Evolutionary conservation across 345 rosid species (phyloP), one percentile per base, ranked within the genome.

Genomic region (Eucalyptus tenuipes): DNA sequence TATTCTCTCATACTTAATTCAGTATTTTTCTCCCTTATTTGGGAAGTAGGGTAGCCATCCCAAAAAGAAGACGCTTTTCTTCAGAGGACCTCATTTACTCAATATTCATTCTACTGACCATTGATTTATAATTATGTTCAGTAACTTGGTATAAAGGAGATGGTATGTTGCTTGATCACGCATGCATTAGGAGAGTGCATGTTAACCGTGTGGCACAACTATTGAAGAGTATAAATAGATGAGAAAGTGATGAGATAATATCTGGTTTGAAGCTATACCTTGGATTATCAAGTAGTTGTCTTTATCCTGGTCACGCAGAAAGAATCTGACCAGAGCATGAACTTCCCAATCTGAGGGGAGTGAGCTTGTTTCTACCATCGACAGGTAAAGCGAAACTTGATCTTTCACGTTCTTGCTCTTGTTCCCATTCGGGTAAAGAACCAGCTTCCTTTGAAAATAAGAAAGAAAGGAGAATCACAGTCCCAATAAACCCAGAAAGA

Each of bases 351-450:
- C 92, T 33, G 87, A 90, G 86, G 87, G 82, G 57, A 94, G 85
- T 4, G 94, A 93, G 68, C 84, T 89, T 87, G 94, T 85, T 89
- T 93, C 94, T 0, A 89, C 93, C 42, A 93, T 90, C 57, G 93
- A 92, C 90, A 95, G 90, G 91, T 95, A 92, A 48, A 93, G 31
- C 86, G 97, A 96, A 10, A 94, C 79, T 82, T 94, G 91, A 3
- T 93, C 95, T 89, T 89, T 91, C 85, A 89, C 93, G 40, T 93
- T 90, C 92, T 93, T 95, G 94, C 88, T 91, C 91, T 94, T 89
- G 90, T 95, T 95, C 90, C 99, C 99, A 88, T 90, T 93, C 44
- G 97, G 96, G 87, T 93, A 88, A 79, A 95, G 90, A 59, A 95
- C 66, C 90, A 95, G 91, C 90, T 95, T 95, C 97, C 97, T 95